These are phyloP conservation scores for Claviceps monticola DNA, from an alignment of 2,329 filamentous ascomycete genomes.

Conservation along the genomic window DNA sequence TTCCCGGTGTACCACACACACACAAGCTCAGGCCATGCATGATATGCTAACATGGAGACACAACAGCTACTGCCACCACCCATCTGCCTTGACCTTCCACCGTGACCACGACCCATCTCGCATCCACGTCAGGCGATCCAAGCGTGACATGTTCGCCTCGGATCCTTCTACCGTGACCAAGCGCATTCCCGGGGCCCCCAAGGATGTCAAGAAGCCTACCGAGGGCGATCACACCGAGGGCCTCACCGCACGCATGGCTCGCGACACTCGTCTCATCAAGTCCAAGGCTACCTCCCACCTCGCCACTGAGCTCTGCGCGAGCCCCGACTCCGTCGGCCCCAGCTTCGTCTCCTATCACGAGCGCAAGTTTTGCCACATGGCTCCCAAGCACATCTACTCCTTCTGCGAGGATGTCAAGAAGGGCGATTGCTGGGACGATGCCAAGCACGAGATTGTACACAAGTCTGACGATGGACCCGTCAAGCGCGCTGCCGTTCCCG, in stretches of 20 bases:
- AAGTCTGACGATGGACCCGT: neutral
- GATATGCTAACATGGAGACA: neutral
- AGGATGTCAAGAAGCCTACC: neutral
- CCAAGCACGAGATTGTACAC: slow-evolving; percentile 2
- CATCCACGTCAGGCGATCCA: neutral
- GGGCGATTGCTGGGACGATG: slow-evolving; percentile 9
- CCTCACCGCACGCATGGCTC: neutral
- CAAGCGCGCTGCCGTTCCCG: neutral
- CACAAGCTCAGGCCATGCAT: neutral
- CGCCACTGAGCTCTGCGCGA: slow-evolving; percentile 8
- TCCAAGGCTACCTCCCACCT: neutral
- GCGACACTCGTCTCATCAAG: neutral
- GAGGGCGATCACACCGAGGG: too few relatives aligned
- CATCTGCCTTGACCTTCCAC: neutral
- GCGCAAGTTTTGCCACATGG: slow-evolving; percentile 11
- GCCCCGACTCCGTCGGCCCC: neutral
- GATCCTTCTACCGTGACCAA: neutral
- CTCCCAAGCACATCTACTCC: slow-evolving; percentile 7
- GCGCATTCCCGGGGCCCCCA: neutral
- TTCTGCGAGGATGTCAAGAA: slow-evolving; percentile 6
- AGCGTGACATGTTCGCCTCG: neutral
- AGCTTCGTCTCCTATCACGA: slow-evolving; percentile 9
- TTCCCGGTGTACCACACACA: neutral
- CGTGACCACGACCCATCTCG: neutral
- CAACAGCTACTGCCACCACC: neutral